Evolutionary conservation across 768 basidiomycete species (phyloP).

Genomic region (Gelatoporia subvermispora): DNA sequence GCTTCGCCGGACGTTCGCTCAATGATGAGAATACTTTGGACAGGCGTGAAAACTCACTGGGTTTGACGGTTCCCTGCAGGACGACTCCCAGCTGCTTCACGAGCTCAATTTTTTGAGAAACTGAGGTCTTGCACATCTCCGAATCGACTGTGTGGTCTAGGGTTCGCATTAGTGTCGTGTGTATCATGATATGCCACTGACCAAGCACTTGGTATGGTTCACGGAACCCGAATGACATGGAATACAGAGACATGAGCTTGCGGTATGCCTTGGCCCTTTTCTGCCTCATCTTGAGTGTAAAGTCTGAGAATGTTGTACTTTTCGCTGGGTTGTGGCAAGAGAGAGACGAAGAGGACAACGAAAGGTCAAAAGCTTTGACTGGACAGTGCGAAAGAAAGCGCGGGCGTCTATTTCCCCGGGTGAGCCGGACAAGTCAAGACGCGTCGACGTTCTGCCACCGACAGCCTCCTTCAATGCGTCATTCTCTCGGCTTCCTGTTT

Average conservation of each 20-base stretch:
- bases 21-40: background rate
- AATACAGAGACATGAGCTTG: constrained; percentile 90
- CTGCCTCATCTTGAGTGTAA: constrained; percentile 73
- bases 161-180: background rate
- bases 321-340: no score
- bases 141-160: constrained; percentile 61
- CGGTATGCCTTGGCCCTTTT: constrained; percentile 93
- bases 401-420: background rate
- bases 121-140: constrained; percentile 69
- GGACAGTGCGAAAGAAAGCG: background rate
- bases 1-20: constrained; percentile 34
- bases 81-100: constrained; percentile 69
- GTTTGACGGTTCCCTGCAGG: constrained; percentile 85
- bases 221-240: constrained; percentile 82
- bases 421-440: background rate
- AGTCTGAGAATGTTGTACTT: no score
- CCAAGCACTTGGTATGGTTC: constrained; percentile 93
- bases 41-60: constrained; percentile 58
- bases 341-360: no score
- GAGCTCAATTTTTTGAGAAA: constrained; percentile 70
- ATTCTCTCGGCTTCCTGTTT: constrained; percentile 10
- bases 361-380: no score
- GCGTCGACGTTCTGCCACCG: background rate
- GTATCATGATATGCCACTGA: constrained; percentile 27
- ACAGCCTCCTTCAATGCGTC: constrained; percentile 13